These are phyloP conservation scores for Colletotrichum chrysophilum DNA, from an alignment of 2,329 filamentous ascomycete genomes.

Conservation along the genomic window DNA sequence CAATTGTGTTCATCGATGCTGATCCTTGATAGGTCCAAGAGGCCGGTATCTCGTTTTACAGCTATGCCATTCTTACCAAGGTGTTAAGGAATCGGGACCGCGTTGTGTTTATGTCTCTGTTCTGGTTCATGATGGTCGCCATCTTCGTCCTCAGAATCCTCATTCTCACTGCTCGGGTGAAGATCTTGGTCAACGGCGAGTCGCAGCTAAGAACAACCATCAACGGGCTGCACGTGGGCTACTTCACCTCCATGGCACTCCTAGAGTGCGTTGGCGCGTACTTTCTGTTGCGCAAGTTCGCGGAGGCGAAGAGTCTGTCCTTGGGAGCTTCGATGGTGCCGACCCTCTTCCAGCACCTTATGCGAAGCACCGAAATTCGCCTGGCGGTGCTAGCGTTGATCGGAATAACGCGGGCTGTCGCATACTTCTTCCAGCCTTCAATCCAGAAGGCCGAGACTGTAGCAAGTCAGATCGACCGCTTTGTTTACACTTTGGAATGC, in stretches of 20 bases:
- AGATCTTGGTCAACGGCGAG: constrained; percentile 27
- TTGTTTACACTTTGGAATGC: constrained; percentile 45
- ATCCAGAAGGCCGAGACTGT: constrained; percentile 38
- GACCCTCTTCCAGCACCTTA: constrained; percentile 41
- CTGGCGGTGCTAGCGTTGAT: constrained; percentile 41
- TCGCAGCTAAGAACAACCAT: constrained; percentile 21
- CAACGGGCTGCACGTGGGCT: constrained; percentile 42
- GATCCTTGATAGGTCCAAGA: constrained; percentile 40
- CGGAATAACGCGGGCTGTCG: constrained; percentile 40
- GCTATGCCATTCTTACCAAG: constrained; percentile 56
- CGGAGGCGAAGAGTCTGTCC: constrained; percentile 30
- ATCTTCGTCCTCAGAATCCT: constrained; percentile 45
- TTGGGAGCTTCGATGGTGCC: constrained; percentile 30
- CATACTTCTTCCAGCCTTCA: constrained; percentile 41
- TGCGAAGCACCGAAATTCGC: constrained; percentile 42
- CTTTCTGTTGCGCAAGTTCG: constrained; percentile 43
- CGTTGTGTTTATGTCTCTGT: constrained; percentile 53
- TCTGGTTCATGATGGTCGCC: constrained; percentile 62
- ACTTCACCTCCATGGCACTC: constrained; percentile 43
- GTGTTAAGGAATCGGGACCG: constrained; percentile 47
- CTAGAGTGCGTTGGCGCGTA: constrained; percentile 44
- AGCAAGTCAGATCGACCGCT: constrained; percentile 43
- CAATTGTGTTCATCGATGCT: background rate
- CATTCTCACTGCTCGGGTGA: background rate
- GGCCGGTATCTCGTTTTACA: constrained; percentile 49